Base-by-base conservation (phyloP, 345 rosid species). In the Camelina neglecta region DNA sequence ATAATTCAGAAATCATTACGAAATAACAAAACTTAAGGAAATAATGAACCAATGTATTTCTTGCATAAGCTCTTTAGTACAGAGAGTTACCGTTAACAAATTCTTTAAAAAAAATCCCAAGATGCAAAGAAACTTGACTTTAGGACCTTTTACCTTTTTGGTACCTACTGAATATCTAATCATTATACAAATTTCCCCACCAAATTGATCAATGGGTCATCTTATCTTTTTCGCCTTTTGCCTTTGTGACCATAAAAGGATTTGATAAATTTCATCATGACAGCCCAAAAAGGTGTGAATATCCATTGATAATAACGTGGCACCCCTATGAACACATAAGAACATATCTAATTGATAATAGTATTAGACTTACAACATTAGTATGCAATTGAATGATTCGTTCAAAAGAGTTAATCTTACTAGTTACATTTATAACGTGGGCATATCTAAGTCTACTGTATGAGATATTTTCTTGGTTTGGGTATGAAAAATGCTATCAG, bases 241-340 rank as follows among this genome's bases (percentile, higher is more conserved):
- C 75, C 66, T 56, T 76, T 70, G 75, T 70, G 80, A 76, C 71
- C 80, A 70, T 56, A 76, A 76, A 70, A 67, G 74, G 48, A 36
- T 57, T 71, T 47, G 71, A 45, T 71, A 64, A 70, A 24, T 70
- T 76, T 75, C 44, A 41, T 41, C 71, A 70, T 63, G 80, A 76
- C 80, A 70, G 53, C 80, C 60, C 51, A 9, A 47, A 70, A 76
- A 70, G 65, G 71, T 76, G 54, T 47, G 45, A 70, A 70, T 56
- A 64, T 76, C 71, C 36, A 70, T 38, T 29, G 24, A 62, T 55
- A 62, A 36, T 47, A 63, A 69, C 75, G 75, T 76, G 80, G 75
- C 66, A 54, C 63, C 53, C 44, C 53, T 39, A 44, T 48, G 44
- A 60, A 62, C 79, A 75, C 79, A 75, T 16, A 76, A 5, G 42